Evolutionary conservation across 805 yeast species (phyloP).

Genomic region (Phaffomyces antillensis): DNA sequence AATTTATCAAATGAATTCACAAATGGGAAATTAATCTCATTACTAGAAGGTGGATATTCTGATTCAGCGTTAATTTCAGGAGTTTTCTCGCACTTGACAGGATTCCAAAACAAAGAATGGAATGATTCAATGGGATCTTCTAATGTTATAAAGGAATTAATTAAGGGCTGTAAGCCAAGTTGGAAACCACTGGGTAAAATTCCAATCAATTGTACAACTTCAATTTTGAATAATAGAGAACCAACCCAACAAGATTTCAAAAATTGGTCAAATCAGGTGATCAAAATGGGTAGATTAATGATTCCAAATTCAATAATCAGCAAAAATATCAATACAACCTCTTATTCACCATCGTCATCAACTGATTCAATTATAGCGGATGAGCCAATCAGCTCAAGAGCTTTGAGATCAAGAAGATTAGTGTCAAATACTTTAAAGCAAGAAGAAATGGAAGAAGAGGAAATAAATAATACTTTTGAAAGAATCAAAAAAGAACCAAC

Average conservation of each 20-base stretch:
- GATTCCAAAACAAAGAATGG: slow-evolving; percentile 55
- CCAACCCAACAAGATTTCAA: slow-evolving; percentile 34
- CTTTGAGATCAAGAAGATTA: slow-evolving; percentile 12
- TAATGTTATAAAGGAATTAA: slow-evolving; percentile 56
- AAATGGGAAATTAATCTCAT: slow-evolving; percentile 54
- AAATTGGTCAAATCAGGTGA: slow-evolving; percentile 59
- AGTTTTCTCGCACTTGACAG: slow-evolving; percentile 69
- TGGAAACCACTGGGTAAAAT: slow-evolving; percentile 54
- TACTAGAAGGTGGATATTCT: slow-evolving; percentile 83
- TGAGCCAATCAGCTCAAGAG: slow-evolving; percentile 5
- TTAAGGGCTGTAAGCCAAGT: slow-evolving; percentile 58
- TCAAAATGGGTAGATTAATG: slow-evolving; percentile 54
- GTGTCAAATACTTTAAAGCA: slow-evolving; percentile 9
- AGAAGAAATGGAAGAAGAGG: slow-evolving; percentile 10
- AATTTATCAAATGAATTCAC: slow-evolving; percentile 57
- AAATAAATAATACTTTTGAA: slow-evolving; percentile 3
- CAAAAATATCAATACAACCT: neutral
- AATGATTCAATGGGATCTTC: slow-evolving; percentile 57
- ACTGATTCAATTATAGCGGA: neutral
- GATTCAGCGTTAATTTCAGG: slow-evolving; percentile 78
- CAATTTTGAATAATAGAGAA: neutral
- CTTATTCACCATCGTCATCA: neutral
- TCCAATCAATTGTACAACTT: neutral
- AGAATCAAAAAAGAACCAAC: neutral
- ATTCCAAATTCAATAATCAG: slow-evolving; percentile 35